Base-by-base conservation (phyloP, 352 stramenopile genomes). In the Globisporangium spinosum region DNA sequence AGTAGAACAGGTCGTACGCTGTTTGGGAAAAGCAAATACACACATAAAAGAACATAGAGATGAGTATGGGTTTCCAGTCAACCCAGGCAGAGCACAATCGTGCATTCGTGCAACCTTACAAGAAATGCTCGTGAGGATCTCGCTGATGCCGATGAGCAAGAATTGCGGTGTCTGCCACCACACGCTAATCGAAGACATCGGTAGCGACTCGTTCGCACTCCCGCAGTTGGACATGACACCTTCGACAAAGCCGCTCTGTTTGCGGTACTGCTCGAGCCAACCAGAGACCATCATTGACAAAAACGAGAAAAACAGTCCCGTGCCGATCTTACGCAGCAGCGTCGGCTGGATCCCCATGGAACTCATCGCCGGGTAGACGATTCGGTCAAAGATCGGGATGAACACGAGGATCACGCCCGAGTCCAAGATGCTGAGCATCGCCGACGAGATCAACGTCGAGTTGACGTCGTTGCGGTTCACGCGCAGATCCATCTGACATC, bases 141-240 rank as follows among this genome's bases (percentile, higher is more conserved):
- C 90, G 17, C 84, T 89, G 62, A 96, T 79, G 10, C 89, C 90
- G 15, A 97, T 90, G 5, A 97, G 77, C 63, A 97, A 67, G 64
- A 93, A 97, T 79, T 97, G 91, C n/a, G 89, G 90, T 4, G 89
- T 90, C 62, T 97, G 88, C 91, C 89, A 98, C 82, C 92, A 95
- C 13, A 98, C 83, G 63, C 85, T 97, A 53, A 97, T 69, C 35
- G 71, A 63, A 0, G 87, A 90, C 83, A 96, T 95, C 15, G 82
- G 82, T 51, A 96, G 77, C 32, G 69, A 68, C 63, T 93, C 80
- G 0, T 73, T 69, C 5, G 70, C 80, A 8, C 77, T 77, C 13
- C 89, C 92, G 68, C 91, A 98, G 58, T 94, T 93, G 25, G 81
- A 93, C 10, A 77, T 69, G 51, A 91, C 51, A 15, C 77, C 81